These are phyloP conservation scores for Lactuca sativa DNA, from an alignment of 129 eudicot genomes.

Conservation along the genomic window DNA sequence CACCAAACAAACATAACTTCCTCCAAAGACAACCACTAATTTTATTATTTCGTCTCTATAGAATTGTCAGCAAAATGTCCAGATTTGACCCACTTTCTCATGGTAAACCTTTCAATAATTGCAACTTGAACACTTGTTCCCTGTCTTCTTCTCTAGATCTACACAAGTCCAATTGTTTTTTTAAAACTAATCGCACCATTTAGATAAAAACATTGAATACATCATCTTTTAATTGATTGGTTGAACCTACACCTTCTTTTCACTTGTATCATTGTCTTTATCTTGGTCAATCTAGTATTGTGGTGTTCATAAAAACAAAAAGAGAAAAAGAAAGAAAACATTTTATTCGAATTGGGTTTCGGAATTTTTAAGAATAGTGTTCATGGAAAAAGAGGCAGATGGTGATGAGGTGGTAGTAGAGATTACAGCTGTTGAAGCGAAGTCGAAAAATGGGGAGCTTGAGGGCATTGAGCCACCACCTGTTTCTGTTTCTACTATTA, in stretches of 20 bases:
- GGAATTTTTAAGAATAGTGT: neutral
- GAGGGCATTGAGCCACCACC: conserved; percentile 20
- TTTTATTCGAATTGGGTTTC: conserved; percentile 4
- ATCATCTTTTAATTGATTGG: conserved; percentile 11
- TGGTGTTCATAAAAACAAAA: conserved; percentile 19
- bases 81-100: conserved; percentile 16
- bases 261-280: conserved; percentile 25
- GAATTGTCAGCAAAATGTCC: conserved; percentile 12
- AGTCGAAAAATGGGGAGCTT: conserved; percentile 20
- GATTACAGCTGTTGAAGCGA: conserved; percentile 30
- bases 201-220: neutral
- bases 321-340: neutral
- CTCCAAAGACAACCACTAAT: neutral
- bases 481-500: conserved; percentile 38
- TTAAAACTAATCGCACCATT: conserved; percentile 9
- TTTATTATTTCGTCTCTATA: conserved; percentile 4
- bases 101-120: conserved; percentile 5
- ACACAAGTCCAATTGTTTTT: neutral
- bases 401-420: conserved; percentile 39
- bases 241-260: conserved; percentile 21
- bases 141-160: conserved; percentile 16
- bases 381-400: conserved; percentile 36
- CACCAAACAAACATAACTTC: conserved; percentile 26
- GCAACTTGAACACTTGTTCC: conserved; percentile 27
- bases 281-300: conserved; percentile 6